Evolutionary conservation across 2,329 filamentous ascomycete species (phyloP), one percentile per base, ranked within the genome.

Genomic region (Coniochaeta sp.): DNA sequence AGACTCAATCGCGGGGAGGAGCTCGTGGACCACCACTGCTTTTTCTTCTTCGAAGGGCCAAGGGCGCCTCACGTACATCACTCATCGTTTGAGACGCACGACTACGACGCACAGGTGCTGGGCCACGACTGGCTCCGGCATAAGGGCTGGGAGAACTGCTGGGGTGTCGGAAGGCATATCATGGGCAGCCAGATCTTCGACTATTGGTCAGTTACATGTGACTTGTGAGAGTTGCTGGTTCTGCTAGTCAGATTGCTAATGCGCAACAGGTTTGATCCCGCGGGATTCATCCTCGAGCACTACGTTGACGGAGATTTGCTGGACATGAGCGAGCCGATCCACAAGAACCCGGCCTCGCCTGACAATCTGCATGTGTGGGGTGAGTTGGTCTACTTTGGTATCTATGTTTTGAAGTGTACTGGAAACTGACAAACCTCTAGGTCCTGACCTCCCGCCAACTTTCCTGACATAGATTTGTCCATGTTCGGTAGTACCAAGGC

Each of bases 171-270:
- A 0, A 73, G 88, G 58, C 88, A 90, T 74, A 81, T 89, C 24
- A 77, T 90, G 66, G 88, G 88, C 4, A 85, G 81, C 63, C 88
- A 90, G 73, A 84, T 90, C 58, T 91, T 90, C 65, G 87, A 90
- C 67, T 89, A 89, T 70, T 89, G 86, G 86, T 84, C 75, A 67
- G 82, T 75, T 33, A 16, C 17, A 8, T 26, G 22, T 14, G 14
- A 11, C 17, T 19, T 16, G 34, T 36, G 34, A 36, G 34, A 14
- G 34, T 12, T 12, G 11, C 34, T 33, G 31, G 12, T n/a, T 14
- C 50, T 61, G 22, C 55, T 43, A 22, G 17, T 3, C 7, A 12
- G 8, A 12, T 11, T 26, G 47, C 47, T 47, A 26, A 28, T 24
- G 3, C 22, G 11, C 14, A 7, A 6, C 34, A 74, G 85, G 85